phyloP scores from a whole-genome alignment of 768 basidiomycete genomes.

The Tricholoma terreum region DNA sequence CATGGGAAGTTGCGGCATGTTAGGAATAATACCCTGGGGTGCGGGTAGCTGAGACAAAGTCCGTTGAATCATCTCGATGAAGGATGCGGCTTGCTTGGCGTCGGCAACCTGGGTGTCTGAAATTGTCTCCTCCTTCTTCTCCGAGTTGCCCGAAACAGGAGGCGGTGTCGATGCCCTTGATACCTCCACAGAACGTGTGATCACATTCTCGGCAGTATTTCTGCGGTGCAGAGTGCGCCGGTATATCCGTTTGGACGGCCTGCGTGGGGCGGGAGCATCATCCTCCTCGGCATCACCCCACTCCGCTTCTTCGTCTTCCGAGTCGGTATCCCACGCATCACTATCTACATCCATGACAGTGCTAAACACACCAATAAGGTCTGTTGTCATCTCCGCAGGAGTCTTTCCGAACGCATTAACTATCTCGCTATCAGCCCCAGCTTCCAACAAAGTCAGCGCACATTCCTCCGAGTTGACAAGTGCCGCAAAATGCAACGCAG shows the following conservation, averaged over 20 bases:
- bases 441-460: slow-evolving; percentile 63
- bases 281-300: slow-evolving; percentile 74
- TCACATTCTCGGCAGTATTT: slow-evolving; percentile 23
- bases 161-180: slow-evolving; percentile 33
- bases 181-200: slow-evolving; percentile 25
- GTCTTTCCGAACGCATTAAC: slow-evolving; percentile 72
- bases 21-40: slow-evolving; percentile 49
- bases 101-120: slow-evolving; percentile 24
- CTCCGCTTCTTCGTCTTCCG: slow-evolving; percentile 50
- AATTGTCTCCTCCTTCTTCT: slow-evolving; percentile 23
- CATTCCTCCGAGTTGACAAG: slow-evolving; percentile 63
- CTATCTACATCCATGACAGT: slow-evolving; percentile 21
- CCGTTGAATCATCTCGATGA: slow-evolving; percentile 74
- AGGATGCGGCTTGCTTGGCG: slow-evolving; percentile 48
- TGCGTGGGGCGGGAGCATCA: slow-evolving; percentile 36
- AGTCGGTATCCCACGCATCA: slow-evolving; percentile 23
- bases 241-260: slow-evolving; percentile 30
- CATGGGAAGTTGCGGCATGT: slow-evolving; percentile 46
- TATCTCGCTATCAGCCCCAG: slow-evolving; percentile 77
- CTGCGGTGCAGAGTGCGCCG: slow-evolving; percentile 32
- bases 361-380: slow-evolving; percentile 35
- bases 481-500: slow-evolving; percentile 84
- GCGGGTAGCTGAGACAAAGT: slow-evolving; percentile 62
- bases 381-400: slow-evolving; percentile 53
- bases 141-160: slow-evolving; percentile 14